Evolutionary conservation across 2,329 filamentous ascomycete species (phyloP).

Genomic region (Aspergillus bombycis): DNA sequence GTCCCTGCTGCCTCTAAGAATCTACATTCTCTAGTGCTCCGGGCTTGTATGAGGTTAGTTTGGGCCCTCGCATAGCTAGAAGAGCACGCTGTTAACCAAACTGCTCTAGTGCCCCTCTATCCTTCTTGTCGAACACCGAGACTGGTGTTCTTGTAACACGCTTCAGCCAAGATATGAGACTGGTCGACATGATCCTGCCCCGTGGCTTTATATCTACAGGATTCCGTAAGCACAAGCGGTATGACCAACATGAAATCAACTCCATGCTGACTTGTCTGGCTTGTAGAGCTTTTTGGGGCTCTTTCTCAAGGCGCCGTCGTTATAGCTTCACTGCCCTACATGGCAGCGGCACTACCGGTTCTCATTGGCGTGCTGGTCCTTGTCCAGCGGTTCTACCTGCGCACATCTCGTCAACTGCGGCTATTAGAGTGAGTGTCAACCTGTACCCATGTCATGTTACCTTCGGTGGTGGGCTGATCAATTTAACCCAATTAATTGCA

Average conservation of each 20-base stretch:
- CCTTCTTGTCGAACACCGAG: conserved; percentile 48
- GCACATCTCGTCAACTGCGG: conserved; percentile 24
- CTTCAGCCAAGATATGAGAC: conserved; percentile 51
- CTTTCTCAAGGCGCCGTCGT: conserved; percentile 13
- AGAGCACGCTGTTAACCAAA: background rate
- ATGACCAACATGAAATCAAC: background rate
- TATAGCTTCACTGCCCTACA: conserved; percentile 17
- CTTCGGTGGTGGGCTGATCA: background rate
- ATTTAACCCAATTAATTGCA: background rate
- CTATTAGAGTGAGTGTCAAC: conserved; percentile 13
- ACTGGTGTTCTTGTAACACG: conserved; percentile 41
- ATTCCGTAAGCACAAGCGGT: background rate
- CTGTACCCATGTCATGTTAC: background rate
- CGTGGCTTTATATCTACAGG: conserved; percentile 1
- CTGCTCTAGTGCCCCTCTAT: conserved; percentile 37
- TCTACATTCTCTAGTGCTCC: conserved; percentile 26
- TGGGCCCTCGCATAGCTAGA: background rate
- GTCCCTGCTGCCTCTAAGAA: conserved; percentile 23
- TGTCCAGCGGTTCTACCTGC: conserved; percentile 22
- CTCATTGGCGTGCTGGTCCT: conserved; percentile 14
- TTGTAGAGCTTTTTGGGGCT: background rate
- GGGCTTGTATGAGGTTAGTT: conserved; percentile 16
- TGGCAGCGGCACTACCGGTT: conserved; percentile 18
- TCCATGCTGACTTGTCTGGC: background rate
- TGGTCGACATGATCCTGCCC: conserved; percentile 50